Evolutionary conservation across 257 asterid species (phyloP).

Genomic region (Solanum lignicaule): DNA sequence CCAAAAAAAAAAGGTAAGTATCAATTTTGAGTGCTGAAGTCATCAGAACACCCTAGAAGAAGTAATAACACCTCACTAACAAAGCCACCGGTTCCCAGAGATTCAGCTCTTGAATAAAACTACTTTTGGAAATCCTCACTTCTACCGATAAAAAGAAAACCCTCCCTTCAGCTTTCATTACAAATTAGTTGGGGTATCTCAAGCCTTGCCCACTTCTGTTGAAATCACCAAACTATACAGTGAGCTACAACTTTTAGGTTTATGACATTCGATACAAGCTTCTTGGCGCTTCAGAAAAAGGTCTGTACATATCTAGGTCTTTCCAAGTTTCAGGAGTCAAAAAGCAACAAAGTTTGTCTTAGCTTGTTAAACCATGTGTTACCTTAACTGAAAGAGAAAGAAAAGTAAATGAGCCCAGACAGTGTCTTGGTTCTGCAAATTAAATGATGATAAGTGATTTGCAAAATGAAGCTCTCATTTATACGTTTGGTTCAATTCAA

Average conservation of each 20-base stretch:
- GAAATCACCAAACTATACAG: not conserved
- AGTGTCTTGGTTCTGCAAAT: not conserved
- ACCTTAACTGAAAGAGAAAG: not conserved
- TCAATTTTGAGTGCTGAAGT: not conserved
- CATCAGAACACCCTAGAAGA: not conserved
- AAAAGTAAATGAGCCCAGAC: not conserved
- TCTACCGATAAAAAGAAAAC: not conserved
- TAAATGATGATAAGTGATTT: not conserved
- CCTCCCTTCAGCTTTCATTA: not conserved
- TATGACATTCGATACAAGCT: not conserved
- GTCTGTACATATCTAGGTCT: not conserved
- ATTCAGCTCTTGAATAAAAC: not conserved
- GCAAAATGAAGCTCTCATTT: not conserved
- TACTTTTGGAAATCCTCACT: not conserved
- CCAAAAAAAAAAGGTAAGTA: not conserved
- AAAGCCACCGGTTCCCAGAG: not conserved
- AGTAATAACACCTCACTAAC: not conserved
- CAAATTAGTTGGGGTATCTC: not conserved
- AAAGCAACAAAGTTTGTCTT: not conserved
- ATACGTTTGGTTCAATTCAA: not conserved
- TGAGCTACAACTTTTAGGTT: not conserved
- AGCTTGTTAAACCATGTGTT: not conserved
- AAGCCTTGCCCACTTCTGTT: not conserved
- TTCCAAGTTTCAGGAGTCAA: not conserved
- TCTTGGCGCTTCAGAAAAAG: not conserved